These are phyloP conservation scores for Porcisia hertigi DNA, from an alignment of 208 protist genomes.

Conservation along the genomic window DNA sequence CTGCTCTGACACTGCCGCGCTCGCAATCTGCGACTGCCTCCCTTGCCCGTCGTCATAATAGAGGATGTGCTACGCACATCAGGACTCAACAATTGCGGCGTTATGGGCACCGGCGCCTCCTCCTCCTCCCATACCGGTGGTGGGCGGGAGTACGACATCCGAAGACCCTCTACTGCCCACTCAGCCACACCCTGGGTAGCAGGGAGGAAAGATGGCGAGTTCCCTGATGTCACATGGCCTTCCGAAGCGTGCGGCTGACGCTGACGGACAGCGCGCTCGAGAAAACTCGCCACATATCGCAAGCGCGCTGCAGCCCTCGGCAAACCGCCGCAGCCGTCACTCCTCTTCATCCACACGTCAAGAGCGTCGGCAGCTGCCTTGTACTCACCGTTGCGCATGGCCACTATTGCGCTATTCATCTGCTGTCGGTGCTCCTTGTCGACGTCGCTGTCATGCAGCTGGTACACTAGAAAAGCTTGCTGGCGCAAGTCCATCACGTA, in stretches of 20 bases:
- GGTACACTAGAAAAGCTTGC: constrained; percentile 18
- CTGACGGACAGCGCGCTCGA: constrained; percentile 1
- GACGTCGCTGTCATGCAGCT: constrained; percentile 24
- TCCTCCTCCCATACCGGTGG: constrained; percentile 32
- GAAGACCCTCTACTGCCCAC: constrained; percentile 12
- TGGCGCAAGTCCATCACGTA: constrained; percentile 31
- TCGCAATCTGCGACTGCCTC: neutral
- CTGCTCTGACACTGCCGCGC: neutral
- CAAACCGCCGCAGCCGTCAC: neutral
- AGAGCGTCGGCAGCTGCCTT: constrained; percentile 2
- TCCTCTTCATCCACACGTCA: neutral
- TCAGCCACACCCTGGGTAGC: constrained; percentile 11
- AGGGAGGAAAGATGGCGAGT: neutral
- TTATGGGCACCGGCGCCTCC: too few species aligned
- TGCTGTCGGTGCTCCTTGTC: constrained; percentile 6
- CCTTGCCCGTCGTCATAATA: neutral
- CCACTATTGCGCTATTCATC: constrained; percentile 13
- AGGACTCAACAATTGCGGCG: neutral
- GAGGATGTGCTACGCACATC: neutral
- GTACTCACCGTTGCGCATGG: constrained; percentile 25
- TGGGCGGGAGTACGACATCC: constrained; percentile 16
- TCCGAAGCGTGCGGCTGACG: neutral
- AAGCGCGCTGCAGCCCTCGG: neutral
- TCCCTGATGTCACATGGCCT: neutral
- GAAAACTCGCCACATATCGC: constrained; percentile 6